phyloP scores from a whole-genome alignment of 768 basidiomycete species.

The Agrocybe pediades region DNA sequence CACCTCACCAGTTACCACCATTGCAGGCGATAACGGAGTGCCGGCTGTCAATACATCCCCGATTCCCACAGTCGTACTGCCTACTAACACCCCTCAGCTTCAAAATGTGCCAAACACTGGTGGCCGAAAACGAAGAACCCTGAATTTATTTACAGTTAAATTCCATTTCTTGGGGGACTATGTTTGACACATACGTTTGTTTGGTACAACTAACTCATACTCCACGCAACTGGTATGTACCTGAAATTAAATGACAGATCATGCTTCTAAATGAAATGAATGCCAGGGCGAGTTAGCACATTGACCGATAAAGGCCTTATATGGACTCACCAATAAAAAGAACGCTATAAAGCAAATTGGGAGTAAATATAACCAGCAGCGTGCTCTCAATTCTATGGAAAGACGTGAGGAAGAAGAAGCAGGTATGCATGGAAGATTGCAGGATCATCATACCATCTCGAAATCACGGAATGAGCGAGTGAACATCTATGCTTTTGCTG shows the following conservation, averaged over 20 bases:
- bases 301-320: slow-evolving; percentile 36
- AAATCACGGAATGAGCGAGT: slow-evolving; percentile 5
- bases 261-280: background rate
- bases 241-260: background rate
- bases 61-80: background rate
- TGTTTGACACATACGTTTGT: slow-evolving; percentile 23
- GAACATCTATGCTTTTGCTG: background rate
- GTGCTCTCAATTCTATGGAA: background rate
- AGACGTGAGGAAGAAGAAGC: background rate
- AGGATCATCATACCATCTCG: slow-evolving; percentile 17
- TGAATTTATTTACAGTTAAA: slow-evolving; percentile 36
- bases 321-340: slow-evolving; percentile 36
- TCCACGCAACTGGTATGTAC: slow-evolving; percentile 40
- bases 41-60: too few relatives aligned
- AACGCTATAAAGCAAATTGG: slow-evolving; percentile 30
- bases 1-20: too few relatives aligned
- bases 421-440: background rate
- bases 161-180: slow-evolving; percentile 41
- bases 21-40: too few relatives aligned
- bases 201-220: slow-evolving; percentile 40
- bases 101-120: background rate
- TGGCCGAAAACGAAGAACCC: slow-evolving; percentile 16
- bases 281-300: slow-evolving; percentile 48
- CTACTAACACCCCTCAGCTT: background rate
- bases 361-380: slow-evolving; percentile 2